phyloP scores from a whole-genome alignment of 352 stramenopile species.

The Hyaloperonospora arabidopsidis region DNA sequence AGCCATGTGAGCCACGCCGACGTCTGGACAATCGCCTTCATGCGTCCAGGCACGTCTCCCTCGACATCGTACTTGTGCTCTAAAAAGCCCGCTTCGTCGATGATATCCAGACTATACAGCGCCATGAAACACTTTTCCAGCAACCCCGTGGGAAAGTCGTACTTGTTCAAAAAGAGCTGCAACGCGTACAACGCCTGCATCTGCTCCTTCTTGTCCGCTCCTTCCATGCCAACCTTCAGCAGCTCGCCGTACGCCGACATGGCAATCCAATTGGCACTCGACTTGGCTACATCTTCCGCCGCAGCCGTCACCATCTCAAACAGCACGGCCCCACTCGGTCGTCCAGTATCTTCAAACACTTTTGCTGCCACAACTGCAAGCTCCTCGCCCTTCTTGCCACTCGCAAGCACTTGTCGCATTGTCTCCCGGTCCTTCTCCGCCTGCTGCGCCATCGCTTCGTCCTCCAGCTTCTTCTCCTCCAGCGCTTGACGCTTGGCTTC shows the following conservation, averaged over 20 bases:
- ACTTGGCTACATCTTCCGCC: constrained; percentile 61
- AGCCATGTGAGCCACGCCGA: constrained; percentile 78
- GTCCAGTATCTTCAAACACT: constrained; percentile 39
- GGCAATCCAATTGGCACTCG: constrained; percentile 75
- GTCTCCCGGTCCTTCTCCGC: constrained; percentile 44
- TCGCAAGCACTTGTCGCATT: constrained; percentile 55
- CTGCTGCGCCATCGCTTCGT: constrained; percentile 43
- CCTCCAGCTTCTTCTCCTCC: constrained; percentile 48
- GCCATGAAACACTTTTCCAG: constrained; percentile 84
- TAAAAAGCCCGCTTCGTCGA: constrained; percentile 72
- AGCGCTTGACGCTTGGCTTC: constrained; percentile 54
- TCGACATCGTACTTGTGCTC: constrained; percentile 86
- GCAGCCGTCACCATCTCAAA: constrained; percentile 45
- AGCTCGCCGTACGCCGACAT: constrained; percentile 52
- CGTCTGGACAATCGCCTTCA: constrained; percentile 80
- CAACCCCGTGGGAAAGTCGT: constrained; percentile 72
- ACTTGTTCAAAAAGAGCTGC: constrained; percentile 63
- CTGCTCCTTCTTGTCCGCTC: constrained; percentile 52
- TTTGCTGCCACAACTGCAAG: constrained; percentile 45
- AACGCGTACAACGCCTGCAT: constrained; percentile 67
- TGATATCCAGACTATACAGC: constrained; percentile 75
- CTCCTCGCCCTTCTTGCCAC: constrained; percentile 58
- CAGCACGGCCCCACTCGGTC: constrained; percentile 38
- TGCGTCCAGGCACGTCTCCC: constrained; percentile 55
- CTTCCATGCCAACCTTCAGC: constrained; percentile 46